Conservation (phyloP, 1,139 yeast species). For the Arxiozyma bovina region DNA sequence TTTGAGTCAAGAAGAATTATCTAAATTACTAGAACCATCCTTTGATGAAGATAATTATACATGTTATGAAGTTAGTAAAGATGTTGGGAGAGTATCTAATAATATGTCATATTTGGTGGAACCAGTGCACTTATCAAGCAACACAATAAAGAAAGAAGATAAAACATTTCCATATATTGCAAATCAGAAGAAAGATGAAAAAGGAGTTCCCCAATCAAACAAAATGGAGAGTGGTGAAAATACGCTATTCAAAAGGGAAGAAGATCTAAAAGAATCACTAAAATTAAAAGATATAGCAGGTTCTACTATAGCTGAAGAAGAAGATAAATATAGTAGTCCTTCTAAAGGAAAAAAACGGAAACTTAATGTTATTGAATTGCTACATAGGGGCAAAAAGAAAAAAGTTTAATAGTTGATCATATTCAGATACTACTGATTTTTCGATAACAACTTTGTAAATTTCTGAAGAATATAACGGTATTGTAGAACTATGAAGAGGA, state of each 20-base stretch:
- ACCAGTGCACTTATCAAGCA: conserved; percentile 25
- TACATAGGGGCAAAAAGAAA: neutral
- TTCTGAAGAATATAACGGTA: neutral
- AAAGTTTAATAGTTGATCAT: neutral
- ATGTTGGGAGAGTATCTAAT: conserved; percentile 55
- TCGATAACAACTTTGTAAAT: neutral
- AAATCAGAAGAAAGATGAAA: neutral
- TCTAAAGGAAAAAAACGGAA: neutral
- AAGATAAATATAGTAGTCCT: neutral
- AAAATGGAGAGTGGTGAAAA: neutral
- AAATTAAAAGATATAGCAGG: neutral
- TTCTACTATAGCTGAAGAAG: neutral
- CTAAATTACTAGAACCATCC: conserved; percentile 33
- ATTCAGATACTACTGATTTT: neutral
- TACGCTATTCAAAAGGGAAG: neutral
- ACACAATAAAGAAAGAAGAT: neutral
- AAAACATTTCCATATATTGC: neutral
- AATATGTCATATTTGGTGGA: conserved; percentile 42
- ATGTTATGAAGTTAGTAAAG: conserved; percentile 48
- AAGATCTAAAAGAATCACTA: neutral
- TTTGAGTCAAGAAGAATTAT: conserved; percentile 36
- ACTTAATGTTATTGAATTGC: neutral
- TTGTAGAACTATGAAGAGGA: neutral
- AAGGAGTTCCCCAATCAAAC: neutral
- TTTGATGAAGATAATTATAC: conserved; percentile 38